Conservation (phyloP, 225 moss, liverwort and hornwort species). For the Physcomitrium patens region DNA sequence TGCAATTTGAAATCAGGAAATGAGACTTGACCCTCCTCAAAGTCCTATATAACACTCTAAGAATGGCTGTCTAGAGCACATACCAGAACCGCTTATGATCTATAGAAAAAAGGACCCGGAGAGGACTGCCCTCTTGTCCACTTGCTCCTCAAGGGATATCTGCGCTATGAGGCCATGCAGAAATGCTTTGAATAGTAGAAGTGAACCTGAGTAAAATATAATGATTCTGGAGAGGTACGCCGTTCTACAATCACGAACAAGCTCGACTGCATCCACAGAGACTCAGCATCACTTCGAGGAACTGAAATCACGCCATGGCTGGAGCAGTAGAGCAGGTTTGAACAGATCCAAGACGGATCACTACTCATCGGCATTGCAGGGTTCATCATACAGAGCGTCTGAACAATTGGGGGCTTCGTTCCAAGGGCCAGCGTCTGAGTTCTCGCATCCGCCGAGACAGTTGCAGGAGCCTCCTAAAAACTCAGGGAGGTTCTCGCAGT, state of each 20-base stretch:
- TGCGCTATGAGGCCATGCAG: constrained; percentile 25
- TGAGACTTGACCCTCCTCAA: constrained; percentile 10
- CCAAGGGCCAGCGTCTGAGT: constrained; percentile 54
- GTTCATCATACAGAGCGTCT: constrained; percentile 22
- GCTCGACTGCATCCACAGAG: constrained; percentile 22
- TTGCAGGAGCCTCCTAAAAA: constrained; percentile 51
- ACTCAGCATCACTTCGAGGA: background rate
- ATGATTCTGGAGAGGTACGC: constrained; percentile 12
- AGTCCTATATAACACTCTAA: constrained; percentile 30
- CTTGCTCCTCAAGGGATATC: constrained; percentile 20
- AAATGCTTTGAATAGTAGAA: constrained; percentile 14
- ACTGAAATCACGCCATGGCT: background rate
- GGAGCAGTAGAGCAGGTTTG: constrained; percentile 13
- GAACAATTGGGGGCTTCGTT: constrained; percentile 31
- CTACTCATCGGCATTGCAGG: constrained; percentile 31
- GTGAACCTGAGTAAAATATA: constrained; percentile 14
- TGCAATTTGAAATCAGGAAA: constrained; percentile 17
- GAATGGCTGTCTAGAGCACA: constrained; percentile 13
- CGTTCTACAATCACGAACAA: constrained; percentile 22
- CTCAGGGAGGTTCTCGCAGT: constrained; percentile 47
- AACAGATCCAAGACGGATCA: constrained; percentile 2
- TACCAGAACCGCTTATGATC: constrained; percentile 9
- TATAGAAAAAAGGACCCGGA: constrained; percentile 25
- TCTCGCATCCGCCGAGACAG: constrained; percentile 47
- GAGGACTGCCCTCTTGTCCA: constrained; percentile 22